Evolutionary conservation across 768 basidiomycete genomes (phyloP).

Genomic region (Tremella fuciformis): DNA sequence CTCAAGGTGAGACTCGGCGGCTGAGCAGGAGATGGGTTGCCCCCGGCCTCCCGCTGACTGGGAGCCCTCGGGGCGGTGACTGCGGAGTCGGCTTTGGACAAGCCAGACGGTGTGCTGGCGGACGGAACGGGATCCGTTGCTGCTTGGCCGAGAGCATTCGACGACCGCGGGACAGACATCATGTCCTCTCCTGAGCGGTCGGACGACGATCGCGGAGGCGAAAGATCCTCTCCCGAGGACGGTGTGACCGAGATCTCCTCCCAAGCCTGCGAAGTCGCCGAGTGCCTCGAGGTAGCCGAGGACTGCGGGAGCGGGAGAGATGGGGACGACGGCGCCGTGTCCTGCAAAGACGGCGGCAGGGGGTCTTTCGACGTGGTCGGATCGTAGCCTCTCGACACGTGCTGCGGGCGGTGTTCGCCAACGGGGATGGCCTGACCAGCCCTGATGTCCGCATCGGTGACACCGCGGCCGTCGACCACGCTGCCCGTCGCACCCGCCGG

Average conservation of each 20-base stretch:
- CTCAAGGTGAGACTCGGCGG: conserved; percentile 49
- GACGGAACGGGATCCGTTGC: conserved; percentile 8
- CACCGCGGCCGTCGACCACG: conserved; percentile 4
- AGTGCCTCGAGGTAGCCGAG: conserved; percentile 34
- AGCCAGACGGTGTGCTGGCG: conserved; percentile 13
- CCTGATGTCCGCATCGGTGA: conserved; percentile 24
- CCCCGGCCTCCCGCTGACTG: neutral
- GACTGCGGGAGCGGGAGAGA: conserved; percentile 14
- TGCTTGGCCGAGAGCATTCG: conserved; percentile 9
- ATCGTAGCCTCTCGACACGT: conserved; percentile 28
- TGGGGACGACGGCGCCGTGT: conserved; percentile 12
- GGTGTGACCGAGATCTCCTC: conserved; percentile 30
- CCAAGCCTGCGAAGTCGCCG: conserved; percentile 44
- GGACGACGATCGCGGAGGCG: conserved; percentile 23
- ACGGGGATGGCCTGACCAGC: conserved; percentile 17
- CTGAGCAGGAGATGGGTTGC: conserved; percentile 29
- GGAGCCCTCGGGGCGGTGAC: no score
- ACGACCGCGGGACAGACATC: conserved; percentile 1
- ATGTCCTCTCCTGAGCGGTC: conserved; percentile 7
- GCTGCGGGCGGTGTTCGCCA: conserved; percentile 12
- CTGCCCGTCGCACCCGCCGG: neutral
- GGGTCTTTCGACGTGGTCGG: conserved; percentile 43
- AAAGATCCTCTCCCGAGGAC: conserved; percentile 29
- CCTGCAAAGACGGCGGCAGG: conserved; percentile 32
- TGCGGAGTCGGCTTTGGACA: neutral